Percentiles rank a stretch among this genome's conserved stretches.
Evolutionary conservation across 208 protist genomes (phyloP).

Genomic region (Naegleria fowleri): DNA sequence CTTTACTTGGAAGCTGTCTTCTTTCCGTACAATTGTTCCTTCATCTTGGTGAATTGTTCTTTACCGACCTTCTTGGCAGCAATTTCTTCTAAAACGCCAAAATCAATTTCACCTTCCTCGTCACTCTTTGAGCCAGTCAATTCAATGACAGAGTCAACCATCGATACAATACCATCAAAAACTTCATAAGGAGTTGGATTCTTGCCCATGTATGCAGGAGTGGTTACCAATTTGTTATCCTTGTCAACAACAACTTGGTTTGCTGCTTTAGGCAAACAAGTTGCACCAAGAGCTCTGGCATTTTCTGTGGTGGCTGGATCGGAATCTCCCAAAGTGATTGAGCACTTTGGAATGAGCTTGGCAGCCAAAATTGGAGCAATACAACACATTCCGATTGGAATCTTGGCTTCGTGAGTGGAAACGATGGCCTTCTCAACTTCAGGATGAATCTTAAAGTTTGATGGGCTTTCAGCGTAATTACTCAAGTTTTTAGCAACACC

Average conservation of each 20-base stretch:
- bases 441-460: slow-evolving; percentile 28
- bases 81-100: slow-evolving; percentile 6
- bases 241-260: slow-evolving; percentile 22
- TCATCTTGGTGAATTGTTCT: neutral
- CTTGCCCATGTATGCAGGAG: slow-evolving; percentile 35
- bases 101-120: neutral
- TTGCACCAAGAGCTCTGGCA: neutral
- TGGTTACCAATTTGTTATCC: slow-evolving; percentile 28
- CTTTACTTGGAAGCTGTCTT: neutral
- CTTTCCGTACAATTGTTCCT: neutral
- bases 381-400: slow-evolving; percentile 26
- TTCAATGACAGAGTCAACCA: neutral
- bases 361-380: slow-evolving; percentile 36
- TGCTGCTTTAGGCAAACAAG: neutral
- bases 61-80: neutral
- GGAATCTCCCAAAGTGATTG: slow-evolving; percentile 24
- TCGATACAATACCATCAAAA: slow-evolving; percentile 18
- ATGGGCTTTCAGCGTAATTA: slow-evolving; percentile 15
- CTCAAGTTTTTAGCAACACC: slow-evolving; percentile 39
- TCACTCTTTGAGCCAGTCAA: neutral
- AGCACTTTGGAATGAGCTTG: slow-evolving; percentile 18
- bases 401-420: slow-evolving; percentile 29
- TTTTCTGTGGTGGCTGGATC: neutral
- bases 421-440: slow-evolving; percentile 31
- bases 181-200: neutral